A percentile compares a stretch with the other conserved stretches of the same genome.
phyloP scores from a whole-genome alignment of 768 basidiomycete species.

The Rhodotorula paludigena region DNA sequence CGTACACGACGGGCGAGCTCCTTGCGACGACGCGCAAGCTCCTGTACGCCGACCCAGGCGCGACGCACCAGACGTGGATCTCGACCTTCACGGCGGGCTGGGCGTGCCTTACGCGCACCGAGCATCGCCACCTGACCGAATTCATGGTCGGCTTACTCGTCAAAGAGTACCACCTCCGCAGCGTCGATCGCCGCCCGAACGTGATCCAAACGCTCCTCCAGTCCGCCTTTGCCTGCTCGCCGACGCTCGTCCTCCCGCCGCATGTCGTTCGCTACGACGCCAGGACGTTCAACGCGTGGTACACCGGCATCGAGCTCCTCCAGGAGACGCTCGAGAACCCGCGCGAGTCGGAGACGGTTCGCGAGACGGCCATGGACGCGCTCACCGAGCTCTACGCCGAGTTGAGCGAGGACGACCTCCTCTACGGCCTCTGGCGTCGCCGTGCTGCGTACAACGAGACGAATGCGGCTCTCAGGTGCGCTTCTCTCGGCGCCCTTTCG shows the following conservation, averaged over 20 bases:
- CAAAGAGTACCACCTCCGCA: slow-evolving; percentile 87
- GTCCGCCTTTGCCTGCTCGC: slow-evolving; percentile 76
- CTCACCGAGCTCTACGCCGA: slow-evolving; percentile 94
- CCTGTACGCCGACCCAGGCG: slow-evolving; percentile 68
- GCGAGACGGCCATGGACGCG: slow-evolving; percentile 81
- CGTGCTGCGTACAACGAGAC: slow-evolving; percentile 85
- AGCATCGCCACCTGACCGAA: slow-evolving; percentile 81
- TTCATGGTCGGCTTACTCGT: slow-evolving; percentile 84
- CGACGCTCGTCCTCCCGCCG: slow-evolving; percentile 73
- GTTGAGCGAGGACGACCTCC: slow-evolving; percentile 90
- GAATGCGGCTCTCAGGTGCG: slow-evolving; percentile 54
- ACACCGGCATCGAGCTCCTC: slow-evolving; percentile 78
- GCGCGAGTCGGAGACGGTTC: slow-evolving; percentile 62
- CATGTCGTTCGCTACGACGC: slow-evolving; percentile 93
- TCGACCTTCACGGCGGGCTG: slow-evolving; percentile 80
- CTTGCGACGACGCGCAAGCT: slow-evolving; percentile 76
- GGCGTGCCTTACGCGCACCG: slow-evolving; percentile 74
- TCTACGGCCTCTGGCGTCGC: slow-evolving; percentile 91
- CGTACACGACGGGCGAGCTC: slow-evolving; percentile 51
- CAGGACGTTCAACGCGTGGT: slow-evolving; percentile 95
- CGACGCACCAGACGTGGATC: slow-evolving; percentile 78
- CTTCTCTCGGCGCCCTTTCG: slow-evolving; percentile 42
- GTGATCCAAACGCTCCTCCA: slow-evolving; percentile 83
- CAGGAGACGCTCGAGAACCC: slow-evolving; percentile 66
- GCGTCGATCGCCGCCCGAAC: slow-evolving; percentile 83